Base-by-base conservation (phyloP, 192 early-diverging fungal genomes). In the Gigaspora rosea region DNA sequence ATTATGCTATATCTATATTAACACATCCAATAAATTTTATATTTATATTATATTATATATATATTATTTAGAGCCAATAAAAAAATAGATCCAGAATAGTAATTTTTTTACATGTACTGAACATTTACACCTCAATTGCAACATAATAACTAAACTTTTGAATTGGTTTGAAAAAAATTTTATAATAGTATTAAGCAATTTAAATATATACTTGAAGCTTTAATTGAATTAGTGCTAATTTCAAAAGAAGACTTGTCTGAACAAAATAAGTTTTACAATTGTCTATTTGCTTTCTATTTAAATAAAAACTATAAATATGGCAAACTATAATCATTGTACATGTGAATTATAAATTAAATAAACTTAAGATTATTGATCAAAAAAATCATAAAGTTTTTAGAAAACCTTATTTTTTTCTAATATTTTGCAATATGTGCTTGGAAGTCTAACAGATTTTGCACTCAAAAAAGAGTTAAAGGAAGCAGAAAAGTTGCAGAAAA, bases 141-240 rank as follows among this genome's bases (percentile, higher is more conserved):
- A n/a, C n/a, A 57, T n/a, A 70, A 70, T 71, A 20, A 71, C 51
- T 46, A 71, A 52, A 71, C 69, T 71, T 71, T 71, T 49, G 69
- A 33, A 52, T 56, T 71, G 69, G 69, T 12, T 71, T 15, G 52
- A 71, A 20, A 52, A 71, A 6, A 12, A 71, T 70, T 70, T 52
- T 13, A 70, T n/a, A 70, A 52, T 70, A 70, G 49, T 70, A 70
- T 70, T 70, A 70, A 70, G 46, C 16, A 70, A 18, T 47, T 70
- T 8, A 47, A 70, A 50, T 70, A 46, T 1, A 70, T 47, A 13
- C 57, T 58, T 18, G 41, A 70, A 52, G 22, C 49, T 22, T 56
- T 71, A 71, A n/a, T 71, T 71, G 69, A 56, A 71, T 52, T 33
- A 52, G 11, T 3, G 51, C 32, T 49, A 48, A 10, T 49, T 49